phyloP scores from a whole-genome alignment of 1,284 basidiomycete genomes.

The Mycosarcoma mackinlayi region DNA sequence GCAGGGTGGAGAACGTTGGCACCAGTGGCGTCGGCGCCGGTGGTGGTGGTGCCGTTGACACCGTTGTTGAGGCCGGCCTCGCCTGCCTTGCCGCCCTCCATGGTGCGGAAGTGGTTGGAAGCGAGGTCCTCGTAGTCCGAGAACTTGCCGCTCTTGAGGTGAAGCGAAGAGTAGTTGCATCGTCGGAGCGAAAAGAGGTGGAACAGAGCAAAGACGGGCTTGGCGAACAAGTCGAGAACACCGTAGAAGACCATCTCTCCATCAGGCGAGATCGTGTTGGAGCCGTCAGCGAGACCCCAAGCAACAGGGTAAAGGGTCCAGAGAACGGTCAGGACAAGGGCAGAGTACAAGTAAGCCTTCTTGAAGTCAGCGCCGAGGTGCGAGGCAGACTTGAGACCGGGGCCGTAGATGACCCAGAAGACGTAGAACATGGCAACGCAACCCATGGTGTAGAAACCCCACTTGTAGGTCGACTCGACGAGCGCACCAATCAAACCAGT shows the following conservation, averaged over 20 bases:
- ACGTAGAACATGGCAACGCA: conserved; percentile 70
- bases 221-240: conserved; percentile 73
- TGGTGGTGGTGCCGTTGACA: conserved; percentile 14
- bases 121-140: conserved; percentile 49
- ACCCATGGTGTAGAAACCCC: conserved; percentile 71
- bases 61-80: conserved; percentile 26
- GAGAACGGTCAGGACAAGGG: conserved; percentile 59
- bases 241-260: conserved; percentile 74
- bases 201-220: conserved; percentile 65
- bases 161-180: conserved; percentile 55
- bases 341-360: conserved; percentile 70
- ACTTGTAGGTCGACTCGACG: conserved; percentile 73
- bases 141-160: conserved; percentile 56
- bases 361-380: conserved; percentile 69
- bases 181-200: conserved; percentile 56
- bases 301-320: conserved; percentile 66
- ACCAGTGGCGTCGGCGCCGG: conserved; percentile 12
- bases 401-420: conserved; percentile 65
- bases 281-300: conserved; percentile 72
- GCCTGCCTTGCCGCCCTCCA: conserved; percentile 29
- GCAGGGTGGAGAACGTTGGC: conserved; percentile 29
- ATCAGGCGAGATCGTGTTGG: conserved; percentile 71
- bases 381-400: conserved; percentile 69
- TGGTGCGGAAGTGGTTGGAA: conserved; percentile 16
- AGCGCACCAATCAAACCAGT: conserved; percentile 73